Evolutionary conservation across 1,139 yeast genomes (phyloP).

Genomic region (Nakaseomyces sp.): DNA sequence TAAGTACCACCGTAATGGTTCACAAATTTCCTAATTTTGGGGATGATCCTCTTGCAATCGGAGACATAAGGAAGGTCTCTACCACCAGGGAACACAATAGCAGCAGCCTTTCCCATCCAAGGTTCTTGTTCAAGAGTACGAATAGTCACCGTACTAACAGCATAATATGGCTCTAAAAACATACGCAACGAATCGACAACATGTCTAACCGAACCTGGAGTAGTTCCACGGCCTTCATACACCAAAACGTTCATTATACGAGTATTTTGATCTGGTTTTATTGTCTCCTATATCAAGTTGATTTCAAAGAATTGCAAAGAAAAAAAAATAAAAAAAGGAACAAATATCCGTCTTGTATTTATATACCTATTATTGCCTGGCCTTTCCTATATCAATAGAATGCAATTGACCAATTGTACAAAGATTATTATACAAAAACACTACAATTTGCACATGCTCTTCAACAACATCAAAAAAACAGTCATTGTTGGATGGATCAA

Average conservation of each 20-base stretch:
- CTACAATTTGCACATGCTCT: too few relatives aligned
- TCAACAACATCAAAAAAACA: too few relatives aligned
- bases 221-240: slow-evolving; percentile 66
- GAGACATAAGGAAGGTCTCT: slow-evolving; percentile 72
- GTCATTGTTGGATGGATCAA: too few relatives aligned
- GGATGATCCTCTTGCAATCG: slow-evolving; percentile 53
- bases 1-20: slow-evolving; percentile 64
- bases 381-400: too few relatives aligned
- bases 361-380: too few relatives aligned
- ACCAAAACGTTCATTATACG: slow-evolving; percentile 31
- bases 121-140: slow-evolving; percentile 66
- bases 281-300: too few relatives aligned
- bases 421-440: too few relatives aligned
- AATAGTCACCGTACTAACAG: slow-evolving; percentile 66
- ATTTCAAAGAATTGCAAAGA: too few relatives aligned
- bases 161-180: slow-evolving; percentile 80
- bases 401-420: too few relatives aligned
- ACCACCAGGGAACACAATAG: slow-evolving; percentile 89
- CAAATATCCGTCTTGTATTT: too few relatives aligned
- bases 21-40: slow-evolving; percentile 59
- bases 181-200: slow-evolving; percentile 66
- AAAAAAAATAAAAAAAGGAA: not conserved
- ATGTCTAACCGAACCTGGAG: slow-evolving; percentile 78
- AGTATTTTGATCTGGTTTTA: too few relatives aligned
- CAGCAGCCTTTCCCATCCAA: slow-evolving; percentile 73